Percentiles rank a stretch among this genome's conserved stretches.
These are phyloP conservation scores for Pterothamnion heteromorphum DNA, from an alignment of 31 red algal genomes.

Conservation along the genomic window DNA sequence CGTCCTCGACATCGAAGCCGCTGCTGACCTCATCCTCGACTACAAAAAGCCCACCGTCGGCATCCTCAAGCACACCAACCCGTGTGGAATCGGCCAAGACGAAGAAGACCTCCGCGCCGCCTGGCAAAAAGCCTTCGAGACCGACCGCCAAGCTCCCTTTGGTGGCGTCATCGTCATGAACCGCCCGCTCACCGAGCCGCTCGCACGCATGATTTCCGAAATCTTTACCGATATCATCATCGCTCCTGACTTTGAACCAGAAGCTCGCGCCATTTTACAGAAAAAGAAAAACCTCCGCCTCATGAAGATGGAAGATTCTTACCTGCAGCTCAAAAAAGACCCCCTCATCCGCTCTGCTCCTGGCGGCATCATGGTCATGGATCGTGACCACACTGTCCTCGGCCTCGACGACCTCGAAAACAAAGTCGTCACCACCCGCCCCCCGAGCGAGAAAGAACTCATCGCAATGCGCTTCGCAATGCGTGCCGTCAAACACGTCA, in stretches of 20 bases:
- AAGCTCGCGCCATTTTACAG: slow-evolving; percentile 63
- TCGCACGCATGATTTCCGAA: slow-evolving; percentile 76
- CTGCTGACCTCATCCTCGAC: slow-evolving; percentile 78
- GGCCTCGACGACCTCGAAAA: not conserved
- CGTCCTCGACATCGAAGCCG: slow-evolving; percentile 90
- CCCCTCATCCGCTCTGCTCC: not conserved
- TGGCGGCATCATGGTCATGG: not conserved
- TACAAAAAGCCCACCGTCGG: slow-evolving; percentile 70
- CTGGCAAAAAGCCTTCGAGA: slow-evolving; percentile 75
- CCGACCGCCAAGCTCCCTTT: slow-evolving; percentile 88
- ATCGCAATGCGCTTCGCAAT: slow-evolving; percentile 83
- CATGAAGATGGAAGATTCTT: slow-evolving; percentile 15
- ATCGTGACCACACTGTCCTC: not conserved
- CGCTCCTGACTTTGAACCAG: slow-evolving; percentile 80
- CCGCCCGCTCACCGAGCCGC: slow-evolving; percentile 64
- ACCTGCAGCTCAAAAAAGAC: not conserved
- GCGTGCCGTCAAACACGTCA: slow-evolving; percentile 93
- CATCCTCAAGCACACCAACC: slow-evolving; percentile 98
- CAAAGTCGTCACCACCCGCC: slow-evolving; percentile 85
- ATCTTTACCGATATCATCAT: slow-evolving; percentile 92
- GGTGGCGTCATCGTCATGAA: slow-evolving; percentile 92
- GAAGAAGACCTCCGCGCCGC: slow-evolving; percentile 42
- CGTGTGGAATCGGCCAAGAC: slow-evolving; percentile 90
- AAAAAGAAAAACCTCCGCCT: slow-evolving; percentile 88
- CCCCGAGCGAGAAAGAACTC: slow-evolving; percentile 83